Evolutionary conservation across 1,284 basidiomycete species (phyloP).

Genomic region (Fomitopsis schrenkii): DNA sequence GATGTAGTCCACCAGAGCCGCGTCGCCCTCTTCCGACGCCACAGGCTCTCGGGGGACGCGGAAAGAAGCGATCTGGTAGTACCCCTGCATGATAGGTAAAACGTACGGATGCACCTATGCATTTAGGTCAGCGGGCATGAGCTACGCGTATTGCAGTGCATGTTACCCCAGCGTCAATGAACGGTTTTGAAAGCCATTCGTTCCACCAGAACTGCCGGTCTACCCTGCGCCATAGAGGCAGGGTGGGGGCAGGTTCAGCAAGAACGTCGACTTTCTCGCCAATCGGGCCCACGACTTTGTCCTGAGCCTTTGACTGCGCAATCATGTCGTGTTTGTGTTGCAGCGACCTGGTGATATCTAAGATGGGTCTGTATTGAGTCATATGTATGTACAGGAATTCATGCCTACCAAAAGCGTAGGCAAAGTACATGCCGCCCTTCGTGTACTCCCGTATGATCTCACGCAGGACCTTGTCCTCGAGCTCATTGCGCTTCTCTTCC

Average conservation of each 20-base stretch:
- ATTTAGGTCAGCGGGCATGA: neutral
- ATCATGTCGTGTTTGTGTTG: constrained; percentile 74
- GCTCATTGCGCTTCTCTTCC: constrained; percentile 64
- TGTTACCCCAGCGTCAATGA: constrained; percentile 70
- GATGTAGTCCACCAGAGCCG: constrained; percentile 55
- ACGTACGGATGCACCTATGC: constrained; percentile 74
- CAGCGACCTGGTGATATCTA: constrained; percentile 75
- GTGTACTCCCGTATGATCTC: constrained; percentile 68
- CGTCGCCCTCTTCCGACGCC: constrained; percentile 39
- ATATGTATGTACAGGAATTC: neutral
- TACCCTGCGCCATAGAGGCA: constrained; percentile 82
- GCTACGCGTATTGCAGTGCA: neutral
- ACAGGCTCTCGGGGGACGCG: constrained; percentile 53
- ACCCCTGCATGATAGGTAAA: constrained; percentile 88
- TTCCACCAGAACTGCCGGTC: constrained; percentile 91
- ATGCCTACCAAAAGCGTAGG: constrained; percentile 67
- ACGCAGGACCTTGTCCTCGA: constrained; percentile 75
- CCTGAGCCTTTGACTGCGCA: constrained; percentile 40
- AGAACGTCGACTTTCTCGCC: constrained; percentile 49
- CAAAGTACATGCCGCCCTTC: constrained; percentile 79
- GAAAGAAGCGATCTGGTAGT: constrained; percentile 71
- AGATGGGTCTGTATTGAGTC: constrained; percentile 2
- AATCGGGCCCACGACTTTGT: constrained; percentile 18
- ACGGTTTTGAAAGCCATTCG: constrained; percentile 72
- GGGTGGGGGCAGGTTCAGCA: constrained; percentile 62